A percentile compares a stretch with the other conserved stretches of the same genome.
Evolutionary conservation across 2,329 filamentous ascomycete species (phyloP).

Genomic region (Arthrobotrys sinensis): DNA sequence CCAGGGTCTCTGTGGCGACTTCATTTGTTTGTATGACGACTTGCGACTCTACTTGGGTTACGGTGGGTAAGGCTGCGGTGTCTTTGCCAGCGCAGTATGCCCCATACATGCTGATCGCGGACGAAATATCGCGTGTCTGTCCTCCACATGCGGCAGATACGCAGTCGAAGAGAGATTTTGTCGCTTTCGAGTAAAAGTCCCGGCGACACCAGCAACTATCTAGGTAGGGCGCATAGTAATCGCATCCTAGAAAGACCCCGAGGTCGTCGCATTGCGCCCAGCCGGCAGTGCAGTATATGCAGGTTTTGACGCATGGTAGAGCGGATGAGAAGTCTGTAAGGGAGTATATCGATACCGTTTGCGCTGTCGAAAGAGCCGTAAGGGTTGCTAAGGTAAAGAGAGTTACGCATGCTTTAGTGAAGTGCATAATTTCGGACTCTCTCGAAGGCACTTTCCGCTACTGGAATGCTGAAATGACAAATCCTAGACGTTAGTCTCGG

Average conservation of each 20-base stretch:
- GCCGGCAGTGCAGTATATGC: constrained; percentile 3
- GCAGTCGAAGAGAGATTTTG: not conserved
- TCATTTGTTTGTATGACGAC: not conserved
- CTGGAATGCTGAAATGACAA: no score
- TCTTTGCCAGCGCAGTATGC: constrained; percentile 14
- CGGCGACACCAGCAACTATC: constrained; percentile 3
- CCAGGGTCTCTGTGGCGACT: not conserved
- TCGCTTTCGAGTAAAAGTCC: constrained; percentile 1
- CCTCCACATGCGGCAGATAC: not conserved
- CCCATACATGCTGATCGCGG: constrained; percentile 15
- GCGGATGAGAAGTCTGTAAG: not conserved
- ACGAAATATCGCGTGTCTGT: constrained; percentile 5
- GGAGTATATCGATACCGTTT: constrained; percentile 8
- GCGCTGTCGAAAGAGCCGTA: not conserved
- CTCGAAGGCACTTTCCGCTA: not conserved
- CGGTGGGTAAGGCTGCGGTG: not conserved
- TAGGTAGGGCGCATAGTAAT: not conserved
- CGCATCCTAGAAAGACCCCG: constrained; percentile 2
- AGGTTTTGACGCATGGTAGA: not conserved
- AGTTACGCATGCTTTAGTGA: no score
- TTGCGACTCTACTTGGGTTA: not conserved
- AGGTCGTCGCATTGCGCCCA: not conserved
- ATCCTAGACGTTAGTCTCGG: no score
- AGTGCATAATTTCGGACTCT: not conserved
- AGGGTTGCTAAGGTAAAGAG: not conserved